A percentile compares a stretch with the other conserved stretches of the same genome.
These are phyloP conservation scores for Diplogelasinospora grovesii DNA, from an alignment of 495 filamentous ascomycete genomes.

Conservation along the genomic window DNA sequence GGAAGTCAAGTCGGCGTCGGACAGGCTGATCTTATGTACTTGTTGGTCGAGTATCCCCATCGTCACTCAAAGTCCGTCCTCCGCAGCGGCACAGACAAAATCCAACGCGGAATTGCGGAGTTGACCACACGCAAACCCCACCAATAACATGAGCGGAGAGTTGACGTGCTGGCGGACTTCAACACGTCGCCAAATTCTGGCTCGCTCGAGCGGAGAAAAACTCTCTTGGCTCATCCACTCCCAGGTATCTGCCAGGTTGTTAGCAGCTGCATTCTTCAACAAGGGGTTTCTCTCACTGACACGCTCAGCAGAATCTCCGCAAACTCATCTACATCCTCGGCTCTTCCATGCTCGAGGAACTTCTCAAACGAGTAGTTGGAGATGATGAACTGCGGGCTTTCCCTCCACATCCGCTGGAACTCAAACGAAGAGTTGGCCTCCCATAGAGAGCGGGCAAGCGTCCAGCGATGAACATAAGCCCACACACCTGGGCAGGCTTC, in stretches of 20 bases:
- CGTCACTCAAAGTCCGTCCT: no score
- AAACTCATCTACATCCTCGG: conserved; percentile 25
- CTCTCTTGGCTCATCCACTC: conserved; percentile 16
- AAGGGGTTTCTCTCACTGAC: conserved; percentile 10
- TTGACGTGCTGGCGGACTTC: no score
- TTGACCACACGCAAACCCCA: no score
- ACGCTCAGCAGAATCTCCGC: conserved; percentile 18
- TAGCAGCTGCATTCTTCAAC: background rate
- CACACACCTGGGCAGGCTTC: conserved; percentile 10
- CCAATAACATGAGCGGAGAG: no score
- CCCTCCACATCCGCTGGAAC: conserved; percentile 20
- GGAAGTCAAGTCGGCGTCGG: no score
- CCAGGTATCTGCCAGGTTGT: conserved; percentile 14
- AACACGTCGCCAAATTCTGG: no score
- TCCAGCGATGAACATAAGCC: conserved; percentile 24
- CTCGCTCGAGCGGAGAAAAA: no score
- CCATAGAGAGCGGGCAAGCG: conserved; percentile 23
- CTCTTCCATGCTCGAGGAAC: conserved; percentile 20
- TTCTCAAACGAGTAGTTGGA: conserved; percentile 19
- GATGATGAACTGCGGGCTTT: conserved; percentile 20
- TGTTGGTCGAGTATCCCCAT: no score
- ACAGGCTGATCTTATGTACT: no score
- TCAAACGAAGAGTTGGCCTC: conserved; percentile 21
- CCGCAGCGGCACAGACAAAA: no score
- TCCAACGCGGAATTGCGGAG: no score